Conservation (phyloP, 2,329 filamentous ascomycete species). For the Aspergillus sp. region DNA sequence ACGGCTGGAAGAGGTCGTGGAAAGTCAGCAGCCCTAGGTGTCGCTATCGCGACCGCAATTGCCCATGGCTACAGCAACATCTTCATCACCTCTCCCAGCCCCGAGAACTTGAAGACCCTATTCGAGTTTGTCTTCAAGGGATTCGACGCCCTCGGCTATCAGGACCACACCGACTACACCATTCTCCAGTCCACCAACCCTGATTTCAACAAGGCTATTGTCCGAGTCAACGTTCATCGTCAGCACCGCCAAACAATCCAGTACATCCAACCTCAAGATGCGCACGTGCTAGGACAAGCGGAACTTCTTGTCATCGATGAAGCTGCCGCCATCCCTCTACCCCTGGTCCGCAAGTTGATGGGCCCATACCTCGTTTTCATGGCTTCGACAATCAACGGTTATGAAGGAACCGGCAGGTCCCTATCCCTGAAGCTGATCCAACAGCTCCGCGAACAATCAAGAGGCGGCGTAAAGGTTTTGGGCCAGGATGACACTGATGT, state of each 20-base stretch:
- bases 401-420: conserved; percentile 94
- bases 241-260: conserved; percentile 97
- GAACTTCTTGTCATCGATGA: conserved; percentile 97
- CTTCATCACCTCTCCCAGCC: conserved; percentile 96
- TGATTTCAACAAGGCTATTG: conserved; percentile 98
- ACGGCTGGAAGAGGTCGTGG: conserved; percentile 93
- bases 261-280: conserved; percentile 96
- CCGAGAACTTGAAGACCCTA: conserved; percentile 96
- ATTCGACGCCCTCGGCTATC: conserved; percentile 90
- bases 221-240: conserved; percentile 92
- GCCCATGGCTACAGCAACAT: conserved; percentile 99
- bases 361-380: conserved; percentile 98
- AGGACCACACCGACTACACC: conserved; percentile 95
- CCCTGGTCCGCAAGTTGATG: conserved; percentile 90
- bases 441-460: conserved; percentile 90
- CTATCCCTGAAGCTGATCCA: conserved; percentile 96
- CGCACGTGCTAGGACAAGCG: conserved; percentile 91
- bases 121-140: conserved; percentile 99
- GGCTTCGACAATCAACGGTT: conserved; percentile 98
- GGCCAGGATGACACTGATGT: conserved; percentile 66
- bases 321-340: conserved; percentile 92
- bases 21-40: conserved; percentile 94
- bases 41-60: conserved; percentile 90
- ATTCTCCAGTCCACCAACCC: conserved; percentile 98
- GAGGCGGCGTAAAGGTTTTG: conserved; percentile 61